Conservation (phyloP, 495 filamentous ascomycete species). For the Lophiostoma macrostomum region DNA sequence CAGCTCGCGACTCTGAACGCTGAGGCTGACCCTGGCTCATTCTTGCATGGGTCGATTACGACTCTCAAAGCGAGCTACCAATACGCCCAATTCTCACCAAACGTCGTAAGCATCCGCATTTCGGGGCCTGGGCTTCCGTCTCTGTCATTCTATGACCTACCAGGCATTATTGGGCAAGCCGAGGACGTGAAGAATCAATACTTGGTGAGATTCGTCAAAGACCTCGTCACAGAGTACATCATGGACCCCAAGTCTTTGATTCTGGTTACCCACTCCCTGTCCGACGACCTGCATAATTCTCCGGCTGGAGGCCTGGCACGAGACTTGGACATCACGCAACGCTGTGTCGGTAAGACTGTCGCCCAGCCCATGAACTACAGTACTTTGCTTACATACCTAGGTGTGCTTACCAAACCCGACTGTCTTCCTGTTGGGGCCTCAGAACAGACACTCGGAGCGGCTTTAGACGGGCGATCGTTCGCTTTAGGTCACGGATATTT, state of each 20-base stretch:
- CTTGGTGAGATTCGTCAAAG: conserved; percentile 63
- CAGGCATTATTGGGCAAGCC: conserved; percentile 69
- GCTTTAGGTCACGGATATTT: conserved; percentile 55
- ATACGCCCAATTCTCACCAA: conserved; percentile 70
- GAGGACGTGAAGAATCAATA: conserved; percentile 60
- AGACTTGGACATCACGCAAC: conserved; percentile 25
- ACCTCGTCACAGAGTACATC: conserved; percentile 66
- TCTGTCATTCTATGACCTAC: conserved; percentile 76
- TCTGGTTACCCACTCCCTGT: conserved; percentile 72
- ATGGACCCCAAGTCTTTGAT: conserved; percentile 63
- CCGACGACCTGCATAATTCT: conserved; percentile 67
- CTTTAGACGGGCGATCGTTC: conserved; percentile 56
- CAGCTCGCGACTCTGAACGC: conserved; percentile 73
- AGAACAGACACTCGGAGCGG: conserved; percentile 54
- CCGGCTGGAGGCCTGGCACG: conserved; percentile 63
- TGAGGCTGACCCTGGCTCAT: conserved; percentile 43
- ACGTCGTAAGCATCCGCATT: conserved; percentile 71
- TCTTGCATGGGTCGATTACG: conserved; percentile 30
- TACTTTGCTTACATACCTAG: conserved; percentile 38
- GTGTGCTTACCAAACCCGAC: conserved; percentile 81
- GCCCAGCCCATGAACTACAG: background rate
- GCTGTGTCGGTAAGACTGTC: background rate
- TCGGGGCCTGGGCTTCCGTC: conserved; percentile 64
- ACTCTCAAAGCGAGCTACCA: background rate
- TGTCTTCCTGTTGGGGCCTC: conserved; percentile 50